Base-by-base conservation (phyloP, 106 monocot species). In the Chionographis japonica region DNA sequence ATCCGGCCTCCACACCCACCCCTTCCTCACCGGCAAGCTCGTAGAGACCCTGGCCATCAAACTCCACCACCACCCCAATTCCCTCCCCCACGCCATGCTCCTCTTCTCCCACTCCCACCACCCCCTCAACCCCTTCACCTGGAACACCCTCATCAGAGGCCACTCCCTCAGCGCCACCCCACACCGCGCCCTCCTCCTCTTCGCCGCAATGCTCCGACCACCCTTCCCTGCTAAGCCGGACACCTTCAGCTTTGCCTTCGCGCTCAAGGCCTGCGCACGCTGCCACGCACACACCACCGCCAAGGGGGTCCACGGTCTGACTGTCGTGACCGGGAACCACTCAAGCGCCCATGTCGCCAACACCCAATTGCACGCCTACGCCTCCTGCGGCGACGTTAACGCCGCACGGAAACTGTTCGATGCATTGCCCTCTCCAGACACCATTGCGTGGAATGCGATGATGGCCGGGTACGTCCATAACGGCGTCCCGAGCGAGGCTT, bases 381-480 rank as follows among this genome's bases (percentile, higher is more conserved):
- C 73, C 12, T 72, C 68, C 3, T 79, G 79, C 16, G 56, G 79
- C 7, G 68, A 73, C 20, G 10, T 68, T 7, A 56, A 36, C 9
- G 50, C 67, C 12, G 59, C 72, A 14, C 37, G 67, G 5, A 63
- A 38, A 20, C 16, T 72, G 5, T 79, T 79, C 42, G 54, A 62
- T 35, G 35, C 5, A 16, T 40, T 73, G 16, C 37, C 62, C 13
- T 56, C 19, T 1, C 6, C 40, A 54, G 62, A 71, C 49, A 80
- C 76, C 4, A 74, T 94, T 57, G 67, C 78, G 4, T 87, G 82
- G 82, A 90, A 90, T 67, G 72, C 2, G 2, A 80, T 94, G 75
- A 52, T 94, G 40, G 74, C 94, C 54, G 94, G 94, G 40, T 87
- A 78, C 68, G 78, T 84, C 52, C 86, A 83, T 35, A 94, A 90